phyloP scores from a whole-genome alignment of 2,329 filamentous ascomycete species.

The Orbilia blumenaviensis region DNA sequence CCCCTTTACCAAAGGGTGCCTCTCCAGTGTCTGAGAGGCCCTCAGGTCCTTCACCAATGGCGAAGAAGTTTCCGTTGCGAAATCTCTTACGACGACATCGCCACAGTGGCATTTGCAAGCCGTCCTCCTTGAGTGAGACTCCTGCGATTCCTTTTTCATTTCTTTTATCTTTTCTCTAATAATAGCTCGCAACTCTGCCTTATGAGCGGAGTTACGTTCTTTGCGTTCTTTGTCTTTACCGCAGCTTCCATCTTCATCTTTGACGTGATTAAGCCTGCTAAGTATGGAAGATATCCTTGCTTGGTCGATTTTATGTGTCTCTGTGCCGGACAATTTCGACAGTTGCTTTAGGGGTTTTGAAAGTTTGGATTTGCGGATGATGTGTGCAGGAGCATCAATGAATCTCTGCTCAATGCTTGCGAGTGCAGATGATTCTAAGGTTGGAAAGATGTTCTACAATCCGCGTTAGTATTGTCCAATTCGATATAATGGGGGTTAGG shows the following conservation, averaged over 20 bases:
- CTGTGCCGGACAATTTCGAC: conserved; percentile 15
- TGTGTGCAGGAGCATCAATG: conserved; percentile 15
- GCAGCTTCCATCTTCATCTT: background rate
- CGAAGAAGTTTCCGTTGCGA: conserved; percentile 19
- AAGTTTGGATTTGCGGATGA: conserved; percentile 29
- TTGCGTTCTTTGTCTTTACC: conserved; percentile 4
- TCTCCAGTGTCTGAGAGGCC: conserved; percentile 31
- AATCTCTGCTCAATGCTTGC: conserved; percentile 47
- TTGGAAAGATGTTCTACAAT: conserved; percentile 29
- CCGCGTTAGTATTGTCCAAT: background rate
- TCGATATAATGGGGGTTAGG: background rate
- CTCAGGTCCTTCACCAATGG: conserved; percentile 31
- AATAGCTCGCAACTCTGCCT: background rate
- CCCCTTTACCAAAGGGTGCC: conserved; percentile 33
- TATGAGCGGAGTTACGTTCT: background rate
- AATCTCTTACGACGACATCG: conserved; percentile 33
- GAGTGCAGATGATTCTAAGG: conserved; percentile 36
- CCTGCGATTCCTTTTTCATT: background rate
- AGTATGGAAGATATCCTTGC: conserved; percentile 27
- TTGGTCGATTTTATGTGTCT: conserved; percentile 33
- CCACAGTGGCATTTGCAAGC: conserved; percentile 5
- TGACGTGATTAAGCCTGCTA: background rate
- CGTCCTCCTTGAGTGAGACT: background rate
- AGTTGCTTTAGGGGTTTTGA: conserved; percentile 29
- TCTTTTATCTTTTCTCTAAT: background rate